phyloP scores from a whole-genome alignment of 306 rosid genomes.

The Canavalia gladiata region DNA sequence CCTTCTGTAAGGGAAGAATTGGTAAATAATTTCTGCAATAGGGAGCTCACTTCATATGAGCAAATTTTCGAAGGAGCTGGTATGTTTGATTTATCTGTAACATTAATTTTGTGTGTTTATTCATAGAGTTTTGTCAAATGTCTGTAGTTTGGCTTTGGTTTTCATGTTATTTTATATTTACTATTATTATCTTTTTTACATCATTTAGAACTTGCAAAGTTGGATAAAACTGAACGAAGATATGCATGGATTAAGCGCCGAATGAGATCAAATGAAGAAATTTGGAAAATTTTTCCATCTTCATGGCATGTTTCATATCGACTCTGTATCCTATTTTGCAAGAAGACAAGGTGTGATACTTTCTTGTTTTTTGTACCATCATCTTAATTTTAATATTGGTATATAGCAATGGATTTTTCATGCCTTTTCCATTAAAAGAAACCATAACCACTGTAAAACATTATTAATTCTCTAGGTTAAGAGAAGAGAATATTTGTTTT shows the following conservation, averaged over 20 bases:
- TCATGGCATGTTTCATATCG: slow-evolving; percentile 98
- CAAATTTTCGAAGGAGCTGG: slow-evolving; percentile 99
- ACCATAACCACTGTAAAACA: slow-evolving; percentile 37
- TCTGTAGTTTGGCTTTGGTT: slow-evolving; percentile 35
- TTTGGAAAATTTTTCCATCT: slow-evolving; percentile 94
- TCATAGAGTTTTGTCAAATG: slow-evolving; percentile 27
- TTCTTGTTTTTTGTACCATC: slow-evolving; percentile 30
- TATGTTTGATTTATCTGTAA: slow-evolving; percentile 53
- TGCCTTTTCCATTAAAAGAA: slow-evolving; percentile 41
- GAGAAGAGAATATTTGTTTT: no score
- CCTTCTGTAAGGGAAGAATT: slow-evolving; percentile 98
- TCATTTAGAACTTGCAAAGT: slow-evolving; percentile 83
- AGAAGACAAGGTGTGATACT: slow-evolving; percentile 83
- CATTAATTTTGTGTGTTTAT: slow-evolving; percentile 42
- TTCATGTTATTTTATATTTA: neutral
- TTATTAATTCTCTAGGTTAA: slow-evolving; percentile 10
- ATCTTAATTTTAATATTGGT: neutral
- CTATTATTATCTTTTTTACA: neutral
- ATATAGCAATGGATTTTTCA: slow-evolving; percentile 1
- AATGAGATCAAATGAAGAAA: slow-evolving; percentile 97
- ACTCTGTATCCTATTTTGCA: slow-evolving; percentile 92
- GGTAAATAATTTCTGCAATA: slow-evolving; percentile 92
- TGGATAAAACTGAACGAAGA: slow-evolving; percentile 97
- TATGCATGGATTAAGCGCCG: slow-evolving; percentile 99
- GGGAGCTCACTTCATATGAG: slow-evolving; percentile 96